Evolutionary conservation across 345 rosid species (phyloP).

Genomic region (Lepidium aucheri): DNA sequence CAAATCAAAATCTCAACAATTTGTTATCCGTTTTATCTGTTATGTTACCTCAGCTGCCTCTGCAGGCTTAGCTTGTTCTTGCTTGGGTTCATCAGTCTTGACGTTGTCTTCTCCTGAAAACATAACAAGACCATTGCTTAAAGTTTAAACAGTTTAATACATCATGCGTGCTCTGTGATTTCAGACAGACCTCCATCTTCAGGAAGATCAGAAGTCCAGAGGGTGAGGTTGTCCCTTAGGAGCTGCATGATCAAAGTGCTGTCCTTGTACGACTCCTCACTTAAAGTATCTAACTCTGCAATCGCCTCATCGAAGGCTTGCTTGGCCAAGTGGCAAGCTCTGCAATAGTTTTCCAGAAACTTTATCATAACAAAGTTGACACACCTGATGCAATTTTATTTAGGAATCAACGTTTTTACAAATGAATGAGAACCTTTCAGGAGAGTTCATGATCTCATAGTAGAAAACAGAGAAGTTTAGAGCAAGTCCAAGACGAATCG

Average conservation of each 20-base stretch:
- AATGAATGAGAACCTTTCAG: constrained; percentile 55
- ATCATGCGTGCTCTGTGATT: background rate
- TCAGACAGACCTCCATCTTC: constrained; percentile 80
- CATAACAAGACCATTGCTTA: background rate
- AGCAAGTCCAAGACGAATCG: constrained; percentile 97
- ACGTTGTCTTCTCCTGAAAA: constrained; percentile 63
- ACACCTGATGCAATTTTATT: background rate
- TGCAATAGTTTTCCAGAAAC: constrained; percentile 24
- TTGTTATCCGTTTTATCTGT: background rate
- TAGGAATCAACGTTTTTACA: background rate
- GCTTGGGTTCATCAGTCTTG: constrained; percentile 69
- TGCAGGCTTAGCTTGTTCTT: constrained; percentile 38
- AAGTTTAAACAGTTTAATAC: background rate
- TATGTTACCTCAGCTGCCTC: constrained; percentile 47
- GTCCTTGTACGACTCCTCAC: constrained; percentile 97
- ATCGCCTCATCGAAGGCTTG: constrained; percentile 99
- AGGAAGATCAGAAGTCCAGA: constrained; percentile 99
- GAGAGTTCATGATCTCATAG: constrained; percentile 98
- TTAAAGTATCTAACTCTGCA: constrained; percentile 90
- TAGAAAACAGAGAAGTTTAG: constrained; percentile 98
- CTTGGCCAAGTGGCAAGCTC: constrained; percentile 98
- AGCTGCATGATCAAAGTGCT: constrained; percentile 99
- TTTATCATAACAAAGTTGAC: constrained; percentile 10
- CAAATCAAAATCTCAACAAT: background rate
- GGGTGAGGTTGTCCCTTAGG: constrained; percentile 94